These are phyloP conservation scores for Cinnamomum micranthum DNA, from an alignment of 164 flowering plant species.

Conservation along the genomic window DNA sequence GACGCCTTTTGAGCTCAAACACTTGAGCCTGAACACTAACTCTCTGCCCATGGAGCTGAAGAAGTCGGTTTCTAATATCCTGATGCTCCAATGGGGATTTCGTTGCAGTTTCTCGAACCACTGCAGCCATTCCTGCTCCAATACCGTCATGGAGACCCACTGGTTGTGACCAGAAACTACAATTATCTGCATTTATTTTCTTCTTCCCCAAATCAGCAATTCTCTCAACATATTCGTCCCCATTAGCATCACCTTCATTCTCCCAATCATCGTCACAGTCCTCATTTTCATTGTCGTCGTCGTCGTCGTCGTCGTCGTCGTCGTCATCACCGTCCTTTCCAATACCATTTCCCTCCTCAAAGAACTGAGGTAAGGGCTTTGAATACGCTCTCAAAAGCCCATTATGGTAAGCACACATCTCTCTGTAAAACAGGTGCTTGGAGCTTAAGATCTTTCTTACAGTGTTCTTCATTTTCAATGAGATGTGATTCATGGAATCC, in stretches of 20 bases:
- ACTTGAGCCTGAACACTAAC: slow-evolving; percentile 37
- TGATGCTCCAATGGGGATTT: slow-evolving; percentile 28
- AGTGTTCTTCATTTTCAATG: slow-evolving; percentile 50
- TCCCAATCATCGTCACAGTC: slow-evolving; percentile 24
- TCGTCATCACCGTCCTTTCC: slow-evolving; percentile 21
- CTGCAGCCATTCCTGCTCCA: slow-evolving; percentile 27
- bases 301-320: slow-evolving; percentile 20
- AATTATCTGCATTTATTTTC: slow-evolving; percentile 17
- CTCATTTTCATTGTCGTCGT: slow-evolving; percentile 5
- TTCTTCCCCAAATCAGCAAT: slow-evolving; percentile 11
- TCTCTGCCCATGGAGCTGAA: slow-evolving; percentile 39
- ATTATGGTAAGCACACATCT: slow-evolving; percentile 71
- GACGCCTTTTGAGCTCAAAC: slow-evolving; percentile 47
- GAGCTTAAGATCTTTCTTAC: slow-evolving; percentile 64
- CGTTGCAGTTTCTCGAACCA: slow-evolving; percentile 31
- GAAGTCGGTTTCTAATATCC: slow-evolving; percentile 27
- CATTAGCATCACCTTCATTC: slow-evolving; percentile 23
- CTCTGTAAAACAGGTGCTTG: slow-evolving; percentile 61
- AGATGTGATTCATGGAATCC: slow-evolving; percentile 48
- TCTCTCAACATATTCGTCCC: slow-evolving; percentile 21
- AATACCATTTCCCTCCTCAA: slow-evolving; percentile 29
- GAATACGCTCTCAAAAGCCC: slow-evolving; percentile 41
- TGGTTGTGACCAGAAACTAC: slow-evolving; percentile 15
- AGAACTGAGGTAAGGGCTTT: slow-evolving; percentile 17
- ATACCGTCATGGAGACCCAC: slow-evolving; percentile 8